Percentiles rank a stretch among this genome's conserved stretches.
Evolutionary conservation across 129 eudicot genomes (phyloP).

Genomic region (Cynara cardunculus): DNA sequence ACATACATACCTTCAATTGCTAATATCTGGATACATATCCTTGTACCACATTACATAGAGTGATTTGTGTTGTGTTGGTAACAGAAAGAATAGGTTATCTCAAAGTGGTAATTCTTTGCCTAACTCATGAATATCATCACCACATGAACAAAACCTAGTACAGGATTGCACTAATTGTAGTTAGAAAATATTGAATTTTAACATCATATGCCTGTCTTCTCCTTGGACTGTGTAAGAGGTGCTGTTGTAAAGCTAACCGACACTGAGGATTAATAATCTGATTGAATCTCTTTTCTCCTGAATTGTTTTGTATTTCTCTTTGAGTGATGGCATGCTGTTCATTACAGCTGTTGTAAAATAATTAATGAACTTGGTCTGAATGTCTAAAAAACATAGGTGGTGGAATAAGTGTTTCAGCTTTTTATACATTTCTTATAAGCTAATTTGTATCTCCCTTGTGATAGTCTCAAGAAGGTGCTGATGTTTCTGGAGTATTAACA

Average conservation of each 20-base stretch:
- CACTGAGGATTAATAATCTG: background rate
- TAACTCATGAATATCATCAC: background rate
- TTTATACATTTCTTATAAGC: constrained; percentile 3
- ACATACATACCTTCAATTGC: background rate
- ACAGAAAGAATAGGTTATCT: background rate
- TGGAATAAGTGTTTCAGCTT: background rate
- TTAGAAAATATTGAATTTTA: background rate
- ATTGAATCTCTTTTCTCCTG: background rate
- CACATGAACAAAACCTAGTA: background rate
- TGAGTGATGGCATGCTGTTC: background rate
- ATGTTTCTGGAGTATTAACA: constrained; percentile 90
- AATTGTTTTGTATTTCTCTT: background rate
- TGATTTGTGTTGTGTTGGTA: background rate
- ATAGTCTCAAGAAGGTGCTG: constrained; percentile 90
- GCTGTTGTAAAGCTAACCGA: background rate
- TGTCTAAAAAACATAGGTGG: background rate
- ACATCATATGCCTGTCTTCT: background rate
- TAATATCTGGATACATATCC: background rate
- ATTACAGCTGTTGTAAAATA: background rate
- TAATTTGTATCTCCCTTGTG: constrained; percentile 17
- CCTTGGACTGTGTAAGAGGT: background rate
- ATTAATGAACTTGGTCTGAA: background rate
- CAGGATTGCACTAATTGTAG: background rate
- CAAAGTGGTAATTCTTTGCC: background rate
- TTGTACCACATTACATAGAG: background rate